Evolutionary conservation across 2,329 filamentous ascomycete genomes (phyloP).

Genomic region (Colletotrichum abscissum): DNA sequence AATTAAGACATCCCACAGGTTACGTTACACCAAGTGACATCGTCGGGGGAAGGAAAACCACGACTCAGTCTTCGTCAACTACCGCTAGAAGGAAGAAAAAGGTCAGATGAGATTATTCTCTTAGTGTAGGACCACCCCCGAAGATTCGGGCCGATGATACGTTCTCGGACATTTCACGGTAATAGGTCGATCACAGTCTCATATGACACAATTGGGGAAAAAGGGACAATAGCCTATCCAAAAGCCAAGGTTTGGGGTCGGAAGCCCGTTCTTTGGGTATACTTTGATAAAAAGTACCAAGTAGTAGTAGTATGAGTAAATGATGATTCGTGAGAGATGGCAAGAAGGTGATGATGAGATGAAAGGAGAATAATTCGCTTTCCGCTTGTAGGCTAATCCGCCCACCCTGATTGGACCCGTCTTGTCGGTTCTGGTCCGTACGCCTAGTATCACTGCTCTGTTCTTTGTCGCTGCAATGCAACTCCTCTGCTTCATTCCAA

Average conservation of each 20-base stretch:
- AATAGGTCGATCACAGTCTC: background rate
- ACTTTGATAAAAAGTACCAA: background rate
- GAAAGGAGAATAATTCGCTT: slow-evolving; percentile 30
- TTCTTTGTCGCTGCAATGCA: slow-evolving; percentile 23
- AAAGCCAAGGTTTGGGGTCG: slow-evolving; percentile 9
- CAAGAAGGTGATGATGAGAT: slow-evolving; percentile 30
- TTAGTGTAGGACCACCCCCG: background rate
- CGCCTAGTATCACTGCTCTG: slow-evolving; percentile 6
- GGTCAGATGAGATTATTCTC: slow-evolving; percentile 6
- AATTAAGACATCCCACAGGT: background rate
- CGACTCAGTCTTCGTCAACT: background rate
- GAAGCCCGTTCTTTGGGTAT: slow-evolving; percentile 1
- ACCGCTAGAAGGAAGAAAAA: background rate
- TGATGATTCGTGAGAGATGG: slow-evolving; percentile 29
- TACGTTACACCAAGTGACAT: slow-evolving; percentile 26
- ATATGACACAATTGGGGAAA: background rate
- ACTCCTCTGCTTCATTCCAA: background rate
- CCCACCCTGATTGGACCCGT: slow-evolving; percentile 9
- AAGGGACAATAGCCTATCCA: background rate
- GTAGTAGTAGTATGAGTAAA: slow-evolving; percentile 3
- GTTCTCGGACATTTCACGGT: slow-evolving; percentile 3
- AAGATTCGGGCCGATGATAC: slow-evolving; percentile 13
- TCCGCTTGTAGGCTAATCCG: slow-evolving; percentile 8
- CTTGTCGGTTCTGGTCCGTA: slow-evolving; percentile 8
- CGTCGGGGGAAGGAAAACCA: background rate